Evolutionary conservation across 331 rosid species (phyloP), one percentile per base, ranked within the genome.

Genomic region (Rhamnella rubrinervis): DNA sequence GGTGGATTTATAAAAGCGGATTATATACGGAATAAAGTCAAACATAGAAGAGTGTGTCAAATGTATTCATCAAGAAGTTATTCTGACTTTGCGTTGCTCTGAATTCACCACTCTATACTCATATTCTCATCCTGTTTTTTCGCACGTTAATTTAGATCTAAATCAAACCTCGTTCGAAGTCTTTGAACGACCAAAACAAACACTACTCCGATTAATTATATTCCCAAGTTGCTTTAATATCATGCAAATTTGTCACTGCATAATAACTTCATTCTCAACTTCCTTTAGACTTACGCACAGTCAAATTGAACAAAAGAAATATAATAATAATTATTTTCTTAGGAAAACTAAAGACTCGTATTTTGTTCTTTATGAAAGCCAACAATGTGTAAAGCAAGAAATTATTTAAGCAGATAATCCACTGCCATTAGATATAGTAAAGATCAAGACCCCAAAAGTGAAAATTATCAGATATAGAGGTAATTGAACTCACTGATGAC

Each of bases 81-180:
- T 70, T 60, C 82, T 20, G 63, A 65, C 75, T 77, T 82, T 67
- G 67, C 83, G 78, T 85, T 47, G 73, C 92, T 82, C 83, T 78
- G 49, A 65, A 59, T 49, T 11, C 49, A 65, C 86, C 86, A 77
- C 75, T 63, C 68, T 60, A 53, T 62, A 76, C 67, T 78, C 72
- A 64, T 75, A 70, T 66, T 49, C 46, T 70, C 52, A 75, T 15
- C 75, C 64, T 78, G 73, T 71, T 75, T 69, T 83, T 84, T 68
- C 75, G 59, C 23, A 1, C 59, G 67, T 68, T 47, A 69, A 69
- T 55, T 55, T 67, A 55, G 41, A 44, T 68, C 55, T 28, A 19
- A 47, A 57, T 35, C 31, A 67, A 63, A 60, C 66, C 61, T 74
- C 66, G 46, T 39, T 41, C 44, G 58, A 67, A 55, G 38, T 65